Percentiles rank a stretch among this genome's conserved stretches.
Evolutionary conservation across 1,284 basidiomycete genomes (phyloP).

Genomic region (Waitea zeae): DNA sequence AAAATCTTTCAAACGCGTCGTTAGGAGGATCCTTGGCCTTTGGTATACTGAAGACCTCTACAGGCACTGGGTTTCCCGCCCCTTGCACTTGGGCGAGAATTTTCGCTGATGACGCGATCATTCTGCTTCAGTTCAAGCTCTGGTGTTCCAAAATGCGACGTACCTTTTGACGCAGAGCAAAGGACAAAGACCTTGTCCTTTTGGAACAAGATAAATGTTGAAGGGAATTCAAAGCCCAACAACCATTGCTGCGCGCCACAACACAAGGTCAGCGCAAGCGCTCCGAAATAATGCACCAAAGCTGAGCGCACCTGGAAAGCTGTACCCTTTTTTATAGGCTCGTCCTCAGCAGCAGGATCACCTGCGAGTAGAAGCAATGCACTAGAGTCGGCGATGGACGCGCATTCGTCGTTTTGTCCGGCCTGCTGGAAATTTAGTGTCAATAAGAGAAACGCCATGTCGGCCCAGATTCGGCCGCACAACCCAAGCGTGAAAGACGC

Average conservation of each 20-base stretch:
- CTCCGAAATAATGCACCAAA: slow-evolving; percentile 4
- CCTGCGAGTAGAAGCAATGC: slow-evolving; percentile 69
- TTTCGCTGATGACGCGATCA: slow-evolving; percentile 49
- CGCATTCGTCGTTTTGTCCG: slow-evolving; percentile 51
- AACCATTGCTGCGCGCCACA: slow-evolving; percentile 63
- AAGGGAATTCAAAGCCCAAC: slow-evolving; percentile 93
- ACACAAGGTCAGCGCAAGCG: slow-evolving; percentile 9
- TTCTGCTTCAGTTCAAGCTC: too few relatives aligned
- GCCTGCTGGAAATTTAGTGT: slow-evolving; percentile 24
- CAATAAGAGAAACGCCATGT: too few relatives aligned
- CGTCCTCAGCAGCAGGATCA: slow-evolving; percentile 71
- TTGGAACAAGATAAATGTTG: slow-evolving; percentile 76
- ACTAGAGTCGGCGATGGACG: slow-evolving; percentile 45
- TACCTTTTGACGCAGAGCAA: slow-evolving; percentile 84
- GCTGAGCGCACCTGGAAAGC: slow-evolving; percentile 60
- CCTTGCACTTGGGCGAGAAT: slow-evolving; percentile 55
- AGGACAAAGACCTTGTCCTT: slow-evolving; percentile 65
- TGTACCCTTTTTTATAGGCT: slow-evolving; percentile 75
- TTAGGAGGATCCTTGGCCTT: slow-evolving; percentile 59
- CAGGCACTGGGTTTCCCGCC: slow-evolving; percentile 29
- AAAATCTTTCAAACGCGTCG: slow-evolving; percentile 47
- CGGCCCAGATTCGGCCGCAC: too few relatives aligned
- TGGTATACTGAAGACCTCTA: slow-evolving; percentile 54
- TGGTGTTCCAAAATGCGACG: too few relatives aligned
- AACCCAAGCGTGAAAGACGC: slow-evolving; percentile 17